Percentiles rank a stretch among this genome's conserved stretches.
Conservation (phyloP, 2,329 filamentous ascomycete species). For the Botryotinia convoluta region DNA sequence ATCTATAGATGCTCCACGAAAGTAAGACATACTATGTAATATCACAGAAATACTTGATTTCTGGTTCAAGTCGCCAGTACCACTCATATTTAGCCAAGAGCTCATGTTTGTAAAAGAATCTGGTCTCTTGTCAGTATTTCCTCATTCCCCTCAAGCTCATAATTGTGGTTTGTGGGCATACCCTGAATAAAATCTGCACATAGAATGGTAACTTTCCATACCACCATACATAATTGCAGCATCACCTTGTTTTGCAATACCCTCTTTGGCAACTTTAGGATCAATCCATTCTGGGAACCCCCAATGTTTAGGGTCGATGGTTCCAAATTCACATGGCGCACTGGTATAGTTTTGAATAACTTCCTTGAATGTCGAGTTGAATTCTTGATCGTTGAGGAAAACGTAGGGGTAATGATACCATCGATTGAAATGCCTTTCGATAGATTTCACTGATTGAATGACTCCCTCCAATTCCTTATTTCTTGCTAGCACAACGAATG, state of each 20-base stretch:
- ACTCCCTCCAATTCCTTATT: constrained; percentile 97
- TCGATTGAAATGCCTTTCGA: constrained; percentile 97
- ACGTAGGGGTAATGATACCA: constrained; percentile 99
- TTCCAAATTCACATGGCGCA: constrained; percentile 83
- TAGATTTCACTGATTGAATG: constrained; percentile 93
- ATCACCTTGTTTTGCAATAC: constrained; percentile 94
- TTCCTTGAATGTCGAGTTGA: constrained; percentile 91
- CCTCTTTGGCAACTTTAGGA: constrained; percentile 88
- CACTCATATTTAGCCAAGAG: constrained; percentile 95
- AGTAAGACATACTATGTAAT: constrained; percentile 79
- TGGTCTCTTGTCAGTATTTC: constrained; percentile 37
- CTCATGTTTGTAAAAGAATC: constrained; percentile 97
- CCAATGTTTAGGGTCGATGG: constrained; percentile 89
- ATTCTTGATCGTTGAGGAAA: constrained; percentile 95
- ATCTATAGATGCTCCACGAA: not conserved
- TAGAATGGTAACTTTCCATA: constrained; percentile 97
- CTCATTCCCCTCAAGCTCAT: not conserved
- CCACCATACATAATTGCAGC: constrained; percentile 98
- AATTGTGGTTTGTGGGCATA: constrained; percentile 45
- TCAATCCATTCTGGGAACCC: constrained; percentile 97
- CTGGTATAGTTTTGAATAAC: constrained; percentile 89
- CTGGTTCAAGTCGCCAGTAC: constrained; percentile 99
- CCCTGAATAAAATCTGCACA: constrained; percentile 99
- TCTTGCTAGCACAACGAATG: constrained; percentile 90
- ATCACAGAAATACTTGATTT: constrained; percentile 99